Evolutionary conservation across 129 eudicot species (phyloP).

Genomic region (Tanacetum coccineum): DNA sequence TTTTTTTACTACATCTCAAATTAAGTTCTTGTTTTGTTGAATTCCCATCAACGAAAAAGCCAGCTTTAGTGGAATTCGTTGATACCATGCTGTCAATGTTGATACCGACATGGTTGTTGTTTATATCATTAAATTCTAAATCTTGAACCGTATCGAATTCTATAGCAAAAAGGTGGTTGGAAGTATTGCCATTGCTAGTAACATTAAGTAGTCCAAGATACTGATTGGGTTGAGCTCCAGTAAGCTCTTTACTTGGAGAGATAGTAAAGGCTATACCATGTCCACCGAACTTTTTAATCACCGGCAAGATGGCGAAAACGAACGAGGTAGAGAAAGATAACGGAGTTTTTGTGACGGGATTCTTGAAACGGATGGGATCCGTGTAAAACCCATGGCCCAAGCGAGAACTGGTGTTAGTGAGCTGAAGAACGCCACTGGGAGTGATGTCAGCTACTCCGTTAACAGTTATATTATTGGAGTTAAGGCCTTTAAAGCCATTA

Average conservation of each 20-base stretch:
- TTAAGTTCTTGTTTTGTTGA: constrained; percentile 37
- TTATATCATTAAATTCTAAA: constrained; percentile 54
- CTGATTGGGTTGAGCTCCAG: constrained; percentile 64
- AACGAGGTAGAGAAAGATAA: constrained; percentile 70
- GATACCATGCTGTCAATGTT: constrained; percentile 58
- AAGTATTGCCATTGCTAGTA: constrained; percentile 47
- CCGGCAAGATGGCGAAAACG: constrained; percentile 59
- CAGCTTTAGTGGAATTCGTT: constrained; percentile 48
- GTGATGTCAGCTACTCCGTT: constrained; percentile 47
- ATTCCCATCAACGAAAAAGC: constrained; percentile 45
- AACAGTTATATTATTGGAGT: constrained; percentile 33
- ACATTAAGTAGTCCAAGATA: constrained; percentile 66
- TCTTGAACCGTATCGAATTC: constrained; percentile 79
- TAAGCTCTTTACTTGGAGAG: constrained; percentile 42
- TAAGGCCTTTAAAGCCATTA: constrained; percentile 40
- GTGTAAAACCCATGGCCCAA: constrained; percentile 67
- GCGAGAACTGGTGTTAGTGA: constrained; percentile 45
- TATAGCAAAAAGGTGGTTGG: constrained; percentile 74
- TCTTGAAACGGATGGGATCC: constrained; percentile 44
- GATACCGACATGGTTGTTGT: constrained; percentile 70
- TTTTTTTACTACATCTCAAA: constrained; percentile 45
- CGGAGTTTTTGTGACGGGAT: constrained; percentile 36
- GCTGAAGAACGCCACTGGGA: constrained; percentile 41
- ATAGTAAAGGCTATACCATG: constrained; percentile 77
- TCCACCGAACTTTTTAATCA: constrained; percentile 58